Conservation (phyloP, 148 eudicot species). For the Vaccinium macrocarpon region DNA sequence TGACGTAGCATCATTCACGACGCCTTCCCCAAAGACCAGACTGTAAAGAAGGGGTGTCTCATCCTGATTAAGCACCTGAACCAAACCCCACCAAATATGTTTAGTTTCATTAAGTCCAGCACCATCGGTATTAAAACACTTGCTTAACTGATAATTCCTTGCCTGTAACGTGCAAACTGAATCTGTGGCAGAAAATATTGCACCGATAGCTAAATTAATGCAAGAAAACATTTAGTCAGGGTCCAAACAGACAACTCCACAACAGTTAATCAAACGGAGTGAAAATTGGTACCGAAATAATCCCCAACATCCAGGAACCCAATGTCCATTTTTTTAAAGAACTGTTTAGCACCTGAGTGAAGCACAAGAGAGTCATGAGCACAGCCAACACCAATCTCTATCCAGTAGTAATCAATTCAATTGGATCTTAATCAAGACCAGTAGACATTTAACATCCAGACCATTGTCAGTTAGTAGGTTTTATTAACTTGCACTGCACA, state of each 20-base stretch:
- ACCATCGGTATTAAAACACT: constrained; percentile 13
- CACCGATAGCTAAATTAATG: constrained; percentile 64
- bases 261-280: background rate
- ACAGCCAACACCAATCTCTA: background rate
- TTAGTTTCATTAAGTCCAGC: constrained; percentile 17
- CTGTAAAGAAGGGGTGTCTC: constrained; percentile 84
- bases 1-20: constrained; percentile 82
- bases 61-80: constrained; percentile 73
- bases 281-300: constrained; percentile 52
- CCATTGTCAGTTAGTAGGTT: background rate
- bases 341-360: constrained; percentile 47
- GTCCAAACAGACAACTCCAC: constrained; percentile 5
- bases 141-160: constrained; percentile 15
- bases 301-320: constrained; percentile 54
- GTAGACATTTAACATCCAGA: background rate
- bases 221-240: constrained; percentile 18
- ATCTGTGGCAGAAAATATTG: constrained; percentile 71
- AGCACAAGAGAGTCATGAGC: constrained; percentile 12
- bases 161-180: constrained; percentile 47
- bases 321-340: constrained; percentile 50
- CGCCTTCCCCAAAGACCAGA: constrained; percentile 83
- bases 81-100: constrained; percentile 26
- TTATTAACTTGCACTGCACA: background rate
- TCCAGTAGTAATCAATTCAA: background rate
- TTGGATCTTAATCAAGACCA: background rate